Conservation (phyloP, 2,329 filamentous ascomycete genomes). For the Akanthomyces muscarius region DNA sequence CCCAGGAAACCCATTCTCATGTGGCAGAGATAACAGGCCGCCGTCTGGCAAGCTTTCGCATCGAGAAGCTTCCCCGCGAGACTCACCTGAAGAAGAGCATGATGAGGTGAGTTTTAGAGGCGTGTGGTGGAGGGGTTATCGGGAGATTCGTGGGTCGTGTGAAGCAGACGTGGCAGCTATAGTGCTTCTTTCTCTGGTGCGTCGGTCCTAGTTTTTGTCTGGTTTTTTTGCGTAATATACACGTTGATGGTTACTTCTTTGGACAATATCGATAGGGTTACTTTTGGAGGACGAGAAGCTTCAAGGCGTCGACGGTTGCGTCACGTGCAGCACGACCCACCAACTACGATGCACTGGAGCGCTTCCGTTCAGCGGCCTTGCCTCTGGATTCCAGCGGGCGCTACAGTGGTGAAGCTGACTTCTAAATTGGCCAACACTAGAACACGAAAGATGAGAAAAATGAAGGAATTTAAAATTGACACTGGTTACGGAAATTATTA, state of each 20-base stretch:
- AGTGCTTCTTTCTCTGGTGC: not conserved
- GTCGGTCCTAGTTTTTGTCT: not conserved
- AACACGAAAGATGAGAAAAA: too few relatives aligned
- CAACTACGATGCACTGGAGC: not conserved
- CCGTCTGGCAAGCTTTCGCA: not conserved
- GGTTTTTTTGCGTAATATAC: not conserved
- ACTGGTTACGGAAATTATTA: too few relatives aligned
- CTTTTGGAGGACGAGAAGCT: not conserved
- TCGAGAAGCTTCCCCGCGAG: not conserved
- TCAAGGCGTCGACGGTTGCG: not conserved
- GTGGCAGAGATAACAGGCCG: too few relatives aligned
- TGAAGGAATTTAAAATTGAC: too few relatives aligned
- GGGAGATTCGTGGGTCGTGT: not conserved
- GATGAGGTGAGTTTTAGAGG: constrained; percentile 20
- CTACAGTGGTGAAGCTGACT: not conserved
- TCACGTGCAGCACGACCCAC: constrained; percentile 12
- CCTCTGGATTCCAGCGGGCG: not conserved
- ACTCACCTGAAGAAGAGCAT: constrained; percentile 46
- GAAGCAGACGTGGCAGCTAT: not conserved
- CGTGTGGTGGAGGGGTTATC: not conserved
- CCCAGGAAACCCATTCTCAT: too few relatives aligned
- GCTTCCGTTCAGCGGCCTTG: not conserved
- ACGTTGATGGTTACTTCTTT: not conserved
- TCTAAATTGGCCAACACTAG: too few relatives aligned
- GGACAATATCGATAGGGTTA: not conserved